Conservation (phyloP, 2,329 filamentous ascomycete species). For the Anthostomella pinea region DNA sequence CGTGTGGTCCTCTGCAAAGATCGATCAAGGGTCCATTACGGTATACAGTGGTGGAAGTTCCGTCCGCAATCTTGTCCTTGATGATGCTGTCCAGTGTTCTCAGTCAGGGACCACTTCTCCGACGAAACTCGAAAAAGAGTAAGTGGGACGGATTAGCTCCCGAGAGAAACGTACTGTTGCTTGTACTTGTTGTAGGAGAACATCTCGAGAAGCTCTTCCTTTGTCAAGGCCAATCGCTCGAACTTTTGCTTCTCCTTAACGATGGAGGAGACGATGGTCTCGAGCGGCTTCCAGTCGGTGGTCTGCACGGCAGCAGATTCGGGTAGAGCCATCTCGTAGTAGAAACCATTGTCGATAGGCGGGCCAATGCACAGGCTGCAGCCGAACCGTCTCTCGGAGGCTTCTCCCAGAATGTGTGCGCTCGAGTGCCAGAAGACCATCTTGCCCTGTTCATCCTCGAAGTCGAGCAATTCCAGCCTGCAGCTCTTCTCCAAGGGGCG, state of each 20-base stretch:
- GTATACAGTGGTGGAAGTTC: slow-evolving; percentile 90
- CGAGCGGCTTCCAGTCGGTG: slow-evolving; percentile 79
- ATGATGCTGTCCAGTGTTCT: no score
- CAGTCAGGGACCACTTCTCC: no score
- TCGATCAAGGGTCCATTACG: slow-evolving; percentile 92
- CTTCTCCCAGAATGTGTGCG: slow-evolving; percentile 94
- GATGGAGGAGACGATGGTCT: slow-evolving; percentile 75
- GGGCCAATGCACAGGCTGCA: slow-evolving; percentile 93
- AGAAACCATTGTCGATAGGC: slow-evolving; percentile 87
- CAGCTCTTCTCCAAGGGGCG: slow-evolving; percentile 85
- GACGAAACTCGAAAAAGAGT: no score
- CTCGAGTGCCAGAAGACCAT: slow-evolving; percentile 98
- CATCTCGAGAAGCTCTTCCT: slow-evolving; percentile 91
- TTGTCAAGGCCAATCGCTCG: slow-evolving; percentile 82
- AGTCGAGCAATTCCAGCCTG: slow-evolving; percentile 79
- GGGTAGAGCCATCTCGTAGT: slow-evolving; percentile 91
- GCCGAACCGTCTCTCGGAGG: slow-evolving; percentile 83
- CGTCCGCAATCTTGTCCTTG: slow-evolving; percentile 84
- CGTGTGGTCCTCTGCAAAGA: slow-evolving; percentile 91
- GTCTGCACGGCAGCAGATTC: slow-evolving; percentile 68
- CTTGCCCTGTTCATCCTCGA: slow-evolving; percentile 71
- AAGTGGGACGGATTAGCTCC: no score
- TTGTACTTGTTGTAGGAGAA: slow-evolving; percentile 99
- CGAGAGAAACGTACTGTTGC: no score
- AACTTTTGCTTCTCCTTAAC: slow-evolving; percentile 98